Conservation (phyloP, 139 green algal species). For the Dunaliella primolecta region DNA sequence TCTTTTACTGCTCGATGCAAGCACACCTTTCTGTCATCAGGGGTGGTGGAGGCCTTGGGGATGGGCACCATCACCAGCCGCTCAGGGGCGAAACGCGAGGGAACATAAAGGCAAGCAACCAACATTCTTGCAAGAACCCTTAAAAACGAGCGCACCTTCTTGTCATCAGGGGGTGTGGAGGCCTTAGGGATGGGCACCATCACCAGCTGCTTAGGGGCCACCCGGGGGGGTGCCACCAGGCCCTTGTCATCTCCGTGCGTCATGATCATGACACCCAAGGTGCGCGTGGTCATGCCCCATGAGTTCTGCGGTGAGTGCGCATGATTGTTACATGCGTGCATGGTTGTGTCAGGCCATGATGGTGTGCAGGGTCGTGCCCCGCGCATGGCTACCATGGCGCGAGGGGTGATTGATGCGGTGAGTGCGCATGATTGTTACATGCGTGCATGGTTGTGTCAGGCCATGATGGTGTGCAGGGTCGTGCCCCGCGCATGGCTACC, state of each 20-base stretch:
- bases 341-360: too few species aligned
- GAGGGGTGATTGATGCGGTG: too few species aligned
- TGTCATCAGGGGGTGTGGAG: constrained; percentile 52
- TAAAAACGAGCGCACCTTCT: too few species aligned
- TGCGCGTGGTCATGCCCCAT: constrained; percentile 95
- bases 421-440: too few species aligned
- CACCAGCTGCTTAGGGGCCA: constrained; percentile 81
- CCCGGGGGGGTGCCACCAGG: constrained; percentile 88
- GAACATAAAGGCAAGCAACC: constrained; percentile 93
- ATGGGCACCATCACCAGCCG: constrained; percentile 89
- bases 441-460: too few species aligned
- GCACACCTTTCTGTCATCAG: constrained; percentile 41
- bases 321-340: too few species aligned
- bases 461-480: too few species aligned
- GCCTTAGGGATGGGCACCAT: constrained; percentile 87
- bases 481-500: too few species aligned
- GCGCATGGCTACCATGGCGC: too few species aligned
- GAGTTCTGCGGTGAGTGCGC: constrained; percentile 92
- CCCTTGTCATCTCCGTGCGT: constrained; percentile 97
- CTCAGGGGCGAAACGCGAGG: constrained; percentile 79
- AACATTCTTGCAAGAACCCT: too few species aligned
- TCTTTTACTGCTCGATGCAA: too few species aligned
- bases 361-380: too few species aligned
- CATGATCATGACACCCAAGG: constrained; percentile 98
- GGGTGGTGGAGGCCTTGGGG: constrained; percentile 65